Conservation (phyloP, 257 asterid species). For the Lycium barbarum region DNA sequence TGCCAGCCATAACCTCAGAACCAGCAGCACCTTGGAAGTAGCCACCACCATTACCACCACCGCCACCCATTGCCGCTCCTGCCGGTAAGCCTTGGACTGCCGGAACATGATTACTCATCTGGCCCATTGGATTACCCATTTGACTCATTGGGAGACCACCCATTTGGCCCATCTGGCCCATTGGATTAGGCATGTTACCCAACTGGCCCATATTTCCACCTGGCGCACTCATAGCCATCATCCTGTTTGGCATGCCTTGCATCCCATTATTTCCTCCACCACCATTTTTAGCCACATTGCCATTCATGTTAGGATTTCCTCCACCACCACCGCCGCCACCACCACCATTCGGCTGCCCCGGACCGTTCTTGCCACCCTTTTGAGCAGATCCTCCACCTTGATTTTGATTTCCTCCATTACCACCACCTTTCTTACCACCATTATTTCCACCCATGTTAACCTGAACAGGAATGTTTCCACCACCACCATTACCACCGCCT, state of each 20-base stretch:
- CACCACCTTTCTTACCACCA: conserved; percentile 53
- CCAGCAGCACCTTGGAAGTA: conserved; percentile 64
- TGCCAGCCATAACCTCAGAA: conserved; percentile 60
- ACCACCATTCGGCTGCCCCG: conserved; percentile 57
- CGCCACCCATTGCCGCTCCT: conserved; percentile 47
- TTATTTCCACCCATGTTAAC: conserved; percentile 52
- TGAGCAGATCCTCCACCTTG: conserved; percentile 62
- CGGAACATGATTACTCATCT: conserved; percentile 51
- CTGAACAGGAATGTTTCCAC: conserved; percentile 53
- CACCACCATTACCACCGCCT: conserved; percentile 51
- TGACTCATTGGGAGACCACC: conserved; percentile 39
- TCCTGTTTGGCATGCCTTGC: conserved; percentile 79
- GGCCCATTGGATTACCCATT: conserved; percentile 49
- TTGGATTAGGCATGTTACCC: conserved; percentile 49
- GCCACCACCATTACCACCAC: conserved; percentile 43
- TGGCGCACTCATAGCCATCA: conserved; percentile 76
- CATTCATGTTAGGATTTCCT: conserved; percentile 44
- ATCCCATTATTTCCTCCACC: conserved; percentile 80
- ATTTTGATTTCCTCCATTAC: conserved; percentile 55
- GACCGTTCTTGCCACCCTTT: conserved; percentile 63
- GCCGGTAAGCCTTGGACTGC: conserved; percentile 78
- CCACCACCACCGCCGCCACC: conserved; percentile 50
- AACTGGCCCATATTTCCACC: conserved; percentile 55
- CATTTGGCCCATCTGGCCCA: conserved; percentile 54
- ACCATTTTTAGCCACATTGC: conserved; percentile 64